Conservation (phyloP, 2,329 filamentous ascomycete genomes). For the Elsinoe perseae region DNA sequence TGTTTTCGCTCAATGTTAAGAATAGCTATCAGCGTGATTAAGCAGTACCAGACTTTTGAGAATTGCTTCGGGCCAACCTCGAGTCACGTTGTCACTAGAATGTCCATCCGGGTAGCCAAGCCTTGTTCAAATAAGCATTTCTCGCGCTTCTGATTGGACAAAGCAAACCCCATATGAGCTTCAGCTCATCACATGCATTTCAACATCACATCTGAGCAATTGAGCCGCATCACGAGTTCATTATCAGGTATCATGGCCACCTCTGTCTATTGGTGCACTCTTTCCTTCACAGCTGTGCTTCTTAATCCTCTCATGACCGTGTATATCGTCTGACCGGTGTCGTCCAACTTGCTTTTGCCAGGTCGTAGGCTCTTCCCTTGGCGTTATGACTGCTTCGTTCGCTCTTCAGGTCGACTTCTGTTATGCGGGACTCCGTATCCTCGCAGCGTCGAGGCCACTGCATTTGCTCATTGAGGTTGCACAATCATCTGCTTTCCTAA, state of each 20-base stretch:
- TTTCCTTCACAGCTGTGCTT: too few species aligned
- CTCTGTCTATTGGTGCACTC: not conserved
- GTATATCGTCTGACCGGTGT: not conserved
- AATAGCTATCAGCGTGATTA: conserved; percentile 3
- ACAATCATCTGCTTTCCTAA: too few species aligned
- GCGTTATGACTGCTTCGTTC: too few species aligned
- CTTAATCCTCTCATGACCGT: too few species aligned
- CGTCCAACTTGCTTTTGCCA: too few species aligned
- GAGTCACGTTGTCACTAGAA: conserved; percentile 6
- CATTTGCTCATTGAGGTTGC: too few species aligned
- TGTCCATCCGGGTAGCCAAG: conserved; percentile 12
- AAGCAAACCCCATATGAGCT: not conserved
- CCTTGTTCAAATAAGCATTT: not conserved
- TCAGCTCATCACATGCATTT: not conserved
- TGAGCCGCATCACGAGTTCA: not conserved
- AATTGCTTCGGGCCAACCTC: not conserved
- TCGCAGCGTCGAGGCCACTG: too few species aligned
- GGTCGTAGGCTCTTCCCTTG: too few species aligned
- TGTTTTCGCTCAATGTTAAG: not conserved
- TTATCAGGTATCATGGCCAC: not conserved
- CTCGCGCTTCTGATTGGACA: not conserved
- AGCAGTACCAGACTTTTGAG: not conserved
- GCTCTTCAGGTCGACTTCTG: too few species aligned
- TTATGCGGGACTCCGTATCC: too few species aligned
- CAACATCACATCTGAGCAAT: not conserved